Percentiles rank a stretch among this genome's conserved stretches.
Evolutionary conservation across 176 grass and related monocot genomes (phyloP).

Genomic region (Eleusine coracana): DNA sequence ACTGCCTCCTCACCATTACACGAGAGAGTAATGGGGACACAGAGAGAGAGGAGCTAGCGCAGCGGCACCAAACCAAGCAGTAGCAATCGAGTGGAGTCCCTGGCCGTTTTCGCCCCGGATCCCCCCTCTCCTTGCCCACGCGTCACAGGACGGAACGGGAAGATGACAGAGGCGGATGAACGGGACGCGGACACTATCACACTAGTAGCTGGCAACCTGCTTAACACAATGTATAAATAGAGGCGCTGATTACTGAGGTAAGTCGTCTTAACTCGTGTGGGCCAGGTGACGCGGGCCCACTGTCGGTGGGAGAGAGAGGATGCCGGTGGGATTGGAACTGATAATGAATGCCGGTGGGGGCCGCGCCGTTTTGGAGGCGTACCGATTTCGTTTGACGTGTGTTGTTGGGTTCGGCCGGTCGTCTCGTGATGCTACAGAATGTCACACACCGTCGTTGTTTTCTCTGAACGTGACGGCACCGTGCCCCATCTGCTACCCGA

Average conservation of each 20-base stretch:
- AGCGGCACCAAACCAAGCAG: slow-evolving; percentile 17
- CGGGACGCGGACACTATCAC: not conserved
- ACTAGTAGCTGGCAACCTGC: not conserved
- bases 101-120: slow-evolving; percentile 35
- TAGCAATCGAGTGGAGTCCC: slow-evolving; percentile 26
- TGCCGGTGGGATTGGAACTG: slow-evolving; percentile 20
- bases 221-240: slow-evolving; percentile 36
- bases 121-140: not conserved
- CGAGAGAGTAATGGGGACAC: not conserved
- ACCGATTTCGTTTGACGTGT: slow-evolving; percentile 38
- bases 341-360: slow-evolving; percentile 7
- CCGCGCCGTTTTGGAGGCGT: slow-evolving; percentile 35
- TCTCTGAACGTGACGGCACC: not conserved
- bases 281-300: not conserved
- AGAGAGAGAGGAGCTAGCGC: not conserved
- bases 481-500: not conserved
- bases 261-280: not conserved
- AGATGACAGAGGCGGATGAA: not conserved
- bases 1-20: slow-evolving; percentile 41
- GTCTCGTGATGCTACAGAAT: slow-evolving; percentile 53
- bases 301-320: not conserved
- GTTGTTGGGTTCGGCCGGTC: slow-evolving; percentile 13
- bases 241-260: not conserved
- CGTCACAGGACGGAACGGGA: slow-evolving; percentile 7
- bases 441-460: not conserved